phyloP scores from a whole-genome alignment of 805 yeast species.

The Candida boidinii region DNA sequence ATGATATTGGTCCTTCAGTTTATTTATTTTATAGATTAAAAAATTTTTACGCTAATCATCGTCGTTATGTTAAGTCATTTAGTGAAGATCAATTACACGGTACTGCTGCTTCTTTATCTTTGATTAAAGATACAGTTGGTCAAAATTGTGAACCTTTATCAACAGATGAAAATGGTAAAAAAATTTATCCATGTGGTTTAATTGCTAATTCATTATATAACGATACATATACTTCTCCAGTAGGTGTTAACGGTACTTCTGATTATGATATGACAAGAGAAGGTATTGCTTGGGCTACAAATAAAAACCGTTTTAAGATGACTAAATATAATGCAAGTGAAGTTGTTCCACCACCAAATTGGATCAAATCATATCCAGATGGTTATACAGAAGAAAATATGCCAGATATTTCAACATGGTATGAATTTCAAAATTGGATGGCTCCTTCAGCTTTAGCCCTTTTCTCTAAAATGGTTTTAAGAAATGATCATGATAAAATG shows the following conservation, averaged over 20 bases:
- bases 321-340: slow-evolving; percentile 52
- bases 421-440: slow-evolving; percentile 80
- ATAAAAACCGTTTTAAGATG: slow-evolving; percentile 53
- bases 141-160: slow-evolving; percentile 64
- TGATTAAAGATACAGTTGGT: slow-evolving; percentile 42
- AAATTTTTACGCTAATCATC: slow-evolving; percentile 87
- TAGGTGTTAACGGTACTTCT: slow-evolving; percentile 32
- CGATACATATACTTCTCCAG: slow-evolving; percentile 55
- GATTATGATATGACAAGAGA: slow-evolving; percentile 38
- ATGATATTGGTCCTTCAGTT: slow-evolving; percentile 62
- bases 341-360: slow-evolving; percentile 78
- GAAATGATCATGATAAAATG: slow-evolving; percentile 51
- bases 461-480: slow-evolving; percentile 56
- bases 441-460: slow-evolving; percentile 67
- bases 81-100: slow-evolving; percentile 81
- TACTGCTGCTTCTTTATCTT: slow-evolving; percentile 42
- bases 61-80: slow-evolving; percentile 84
- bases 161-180: slow-evolving; percentile 34
- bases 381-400: slow-evolving; percentile 65
- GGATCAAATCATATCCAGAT: slow-evolving; percentile 61
- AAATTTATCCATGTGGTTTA: slow-evolving; percentile 73
- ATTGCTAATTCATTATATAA: slow-evolving; percentile 77
- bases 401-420: slow-evolving; percentile 61
- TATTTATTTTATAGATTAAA: slow-evolving; percentile 77
- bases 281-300: slow-evolving; percentile 68